Conservation (phyloP, 2,329 filamentous ascomycete genomes). For the Fusarium keratoplasticum region DNA sequence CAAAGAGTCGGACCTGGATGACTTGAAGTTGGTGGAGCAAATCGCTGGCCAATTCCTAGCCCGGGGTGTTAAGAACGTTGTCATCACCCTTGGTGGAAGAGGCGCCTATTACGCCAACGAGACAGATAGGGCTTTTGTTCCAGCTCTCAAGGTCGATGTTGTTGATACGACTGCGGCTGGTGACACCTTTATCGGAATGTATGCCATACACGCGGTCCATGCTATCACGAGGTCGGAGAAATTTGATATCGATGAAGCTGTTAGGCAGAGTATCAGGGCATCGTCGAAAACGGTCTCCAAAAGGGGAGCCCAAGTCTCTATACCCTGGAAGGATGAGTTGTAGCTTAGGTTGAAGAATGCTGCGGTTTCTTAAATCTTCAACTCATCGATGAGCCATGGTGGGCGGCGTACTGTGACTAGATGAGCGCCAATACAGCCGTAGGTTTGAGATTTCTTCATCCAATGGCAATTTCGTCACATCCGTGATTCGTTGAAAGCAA, state of each 20-base stretch:
- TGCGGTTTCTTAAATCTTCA: neutral
- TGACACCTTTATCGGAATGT: constrained; percentile 79
- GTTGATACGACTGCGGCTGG: constrained; percentile 81
- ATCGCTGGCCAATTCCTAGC: constrained; percentile 66
- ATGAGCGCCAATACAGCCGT: neutral
- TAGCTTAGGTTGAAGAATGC: neutral
- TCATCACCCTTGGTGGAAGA: constrained; percentile 75
- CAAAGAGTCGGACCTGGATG: constrained; percentile 48
- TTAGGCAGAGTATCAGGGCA: constrained; percentile 1
- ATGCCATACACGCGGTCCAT: constrained; percentile 60
- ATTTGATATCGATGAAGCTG: constrained; percentile 3
- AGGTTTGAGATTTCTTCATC: neutral
- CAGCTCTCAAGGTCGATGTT: constrained; percentile 61
- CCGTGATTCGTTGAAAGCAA: neutral
- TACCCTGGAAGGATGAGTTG: constrained; percentile 4
- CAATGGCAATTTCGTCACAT: neutral
- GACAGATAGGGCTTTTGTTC: constrained; percentile 55
- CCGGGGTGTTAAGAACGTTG: constrained; percentile 70
- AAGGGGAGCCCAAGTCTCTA: constrained; percentile 55
- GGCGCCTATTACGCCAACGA: constrained; percentile 65
- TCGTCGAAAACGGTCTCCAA: constrained; percentile 46
- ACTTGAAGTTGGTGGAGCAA: constrained; percentile 45
- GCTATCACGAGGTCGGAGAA: neutral
- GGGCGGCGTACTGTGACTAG: neutral
- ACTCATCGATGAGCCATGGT: neutral